Evolutionary conservation across 129 eudicot genomes (phyloP).

Genomic region (Erigeron canadensis): DNA sequence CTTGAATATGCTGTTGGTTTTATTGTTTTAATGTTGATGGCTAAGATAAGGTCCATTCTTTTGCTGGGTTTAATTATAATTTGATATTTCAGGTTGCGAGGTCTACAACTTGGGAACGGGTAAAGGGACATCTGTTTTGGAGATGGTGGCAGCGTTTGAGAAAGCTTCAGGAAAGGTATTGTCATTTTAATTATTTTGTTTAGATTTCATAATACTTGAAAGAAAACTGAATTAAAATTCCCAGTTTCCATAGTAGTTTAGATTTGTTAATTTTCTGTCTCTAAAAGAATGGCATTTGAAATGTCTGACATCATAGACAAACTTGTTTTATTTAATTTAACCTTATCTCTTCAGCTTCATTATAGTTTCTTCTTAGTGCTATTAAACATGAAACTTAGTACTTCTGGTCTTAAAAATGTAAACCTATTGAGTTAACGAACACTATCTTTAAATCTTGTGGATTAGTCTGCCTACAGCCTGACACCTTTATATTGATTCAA

Average conservation of each 20-base stretch:
- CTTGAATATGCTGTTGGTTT: background rate
- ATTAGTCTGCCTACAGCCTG: too few species aligned
- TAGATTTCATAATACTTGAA: background rate
- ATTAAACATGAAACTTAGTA: background rate
- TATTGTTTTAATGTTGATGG: background rate
- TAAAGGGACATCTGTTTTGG: conserved; percentile 80
- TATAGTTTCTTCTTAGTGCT: background rate
- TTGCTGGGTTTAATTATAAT: conserved; percentile 7
- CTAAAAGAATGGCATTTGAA: background rate
- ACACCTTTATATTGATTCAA: too few species aligned
- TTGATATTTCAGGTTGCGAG: conserved; percentile 62
- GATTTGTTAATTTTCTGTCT: background rate
- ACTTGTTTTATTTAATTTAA: background rate
- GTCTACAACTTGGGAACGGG: conserved; percentile 94
- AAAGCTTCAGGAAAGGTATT: background rate
- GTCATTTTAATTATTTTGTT: background rate
- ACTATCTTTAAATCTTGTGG: too few species aligned
- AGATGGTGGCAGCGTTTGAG: background rate
- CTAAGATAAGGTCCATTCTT: background rate
- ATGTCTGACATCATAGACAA: background rate
- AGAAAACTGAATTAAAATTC: too few species aligned
- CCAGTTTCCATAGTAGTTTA: background rate
- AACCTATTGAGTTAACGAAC: background rate
- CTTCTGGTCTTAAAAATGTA: background rate
- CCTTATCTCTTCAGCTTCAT: background rate